Base-by-base conservation (phyloP, 306 rosid species). In the Chamaecrista fasciculata region DNA sequence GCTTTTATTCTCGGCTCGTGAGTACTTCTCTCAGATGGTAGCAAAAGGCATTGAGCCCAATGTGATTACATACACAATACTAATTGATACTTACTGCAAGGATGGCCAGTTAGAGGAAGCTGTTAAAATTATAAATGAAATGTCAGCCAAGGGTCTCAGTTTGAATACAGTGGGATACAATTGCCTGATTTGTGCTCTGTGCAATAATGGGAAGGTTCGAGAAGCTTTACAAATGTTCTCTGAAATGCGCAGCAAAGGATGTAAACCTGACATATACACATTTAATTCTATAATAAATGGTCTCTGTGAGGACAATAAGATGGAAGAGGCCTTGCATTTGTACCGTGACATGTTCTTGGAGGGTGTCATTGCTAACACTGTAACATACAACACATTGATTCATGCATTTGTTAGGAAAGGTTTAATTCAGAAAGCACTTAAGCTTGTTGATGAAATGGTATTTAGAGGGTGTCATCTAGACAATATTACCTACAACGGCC, bases 321-420 rank as follows among this genome's bases (percentile, higher is more conserved):
- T 90, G 82, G 88, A 86, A 67, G 81, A 83, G 70, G 98, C 96
- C 42, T 61, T 83, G 85, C 69, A 76, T 48, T 69, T 90, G 77
- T 86, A 80, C 69, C 87, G 47, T n/a, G 86, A 93, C 85, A 86
- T 93, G 96, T 69, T 86, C 67, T 42, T 73, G 84, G 94, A 88
- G 70, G 98, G 98, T 72, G 84, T 86, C 39, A 81, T 90, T 71
- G 94, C 98, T 62, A 86, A 93, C 83, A 90, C 92, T 24, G 96
- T 85, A 48, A 90, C 98, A 64, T 93, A 79, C 79, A 93, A 90
- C 83, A 93, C 90, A 0, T 71, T 93, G 76, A 85, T 93, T 69
- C 87, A 79, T 76, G 97, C 87, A 51, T 82, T 82, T 77, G 73
- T 90, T 37, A 78, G 77, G 33, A 81, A 73, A 33, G 92, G 80